A percentile compares a stretch with the other conserved stretches of the same genome.
Conservation (phyloP, 306 rosid genomes). For the Trifolium repens region DNA sequence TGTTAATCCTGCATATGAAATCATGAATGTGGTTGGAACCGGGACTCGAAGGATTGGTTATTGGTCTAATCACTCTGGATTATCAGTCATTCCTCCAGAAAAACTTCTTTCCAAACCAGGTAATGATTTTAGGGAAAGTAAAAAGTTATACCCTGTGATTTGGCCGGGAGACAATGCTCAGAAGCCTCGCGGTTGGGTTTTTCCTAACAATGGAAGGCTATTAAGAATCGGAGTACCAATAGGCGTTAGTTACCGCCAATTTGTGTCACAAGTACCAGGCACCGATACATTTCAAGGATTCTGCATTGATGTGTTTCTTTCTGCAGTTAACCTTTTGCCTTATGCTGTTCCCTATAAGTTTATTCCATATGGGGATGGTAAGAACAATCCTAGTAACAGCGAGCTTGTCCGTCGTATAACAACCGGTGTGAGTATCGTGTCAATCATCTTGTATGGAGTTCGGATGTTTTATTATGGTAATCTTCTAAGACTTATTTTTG, state of each 20-base stretch:
- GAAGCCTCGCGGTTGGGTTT: slow-evolving; percentile 96
- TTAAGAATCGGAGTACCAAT: slow-evolving; percentile 81
- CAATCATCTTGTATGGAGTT: slow-evolving; percentile 20
- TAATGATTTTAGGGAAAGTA: slow-evolving; percentile 53
- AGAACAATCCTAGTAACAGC: slow-evolving; percentile 57
- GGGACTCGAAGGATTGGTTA: slow-evolving; percentile 78
- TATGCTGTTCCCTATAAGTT: slow-evolving; percentile 84
- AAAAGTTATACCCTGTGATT: slow-evolving; percentile 53
- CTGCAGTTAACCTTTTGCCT: slow-evolving; percentile 79
- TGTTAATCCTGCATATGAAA: slow-evolving; percentile 75
- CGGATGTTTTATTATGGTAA: slow-evolving; percentile 25
- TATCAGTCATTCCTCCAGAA: slow-evolving; percentile 70
- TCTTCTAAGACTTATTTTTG: slow-evolving; percentile 40
- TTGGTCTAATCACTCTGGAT: slow-evolving; percentile 90
- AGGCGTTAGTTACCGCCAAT: slow-evolving; percentile 65
- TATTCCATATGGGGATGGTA: slow-evolving; percentile 67
- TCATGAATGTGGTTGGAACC: slow-evolving; percentile 76
- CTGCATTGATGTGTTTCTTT: slow-evolving; percentile 86
- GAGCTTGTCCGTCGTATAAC: slow-evolving; percentile 74
- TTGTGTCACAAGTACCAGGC: slow-evolving; percentile 57
- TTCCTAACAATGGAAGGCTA: slow-evolving; percentile 82
- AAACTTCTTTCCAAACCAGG: slow-evolving; percentile 58
- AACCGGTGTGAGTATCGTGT: slow-evolving; percentile 70
- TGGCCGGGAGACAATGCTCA: slow-evolving; percentile 84
- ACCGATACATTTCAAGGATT: slow-evolving; percentile 73